These are phyloP conservation scores for Neonothopanus nambi DNA, from an alignment of 1,284 basidiomycete species.

Conservation along the genomic window DNA sequence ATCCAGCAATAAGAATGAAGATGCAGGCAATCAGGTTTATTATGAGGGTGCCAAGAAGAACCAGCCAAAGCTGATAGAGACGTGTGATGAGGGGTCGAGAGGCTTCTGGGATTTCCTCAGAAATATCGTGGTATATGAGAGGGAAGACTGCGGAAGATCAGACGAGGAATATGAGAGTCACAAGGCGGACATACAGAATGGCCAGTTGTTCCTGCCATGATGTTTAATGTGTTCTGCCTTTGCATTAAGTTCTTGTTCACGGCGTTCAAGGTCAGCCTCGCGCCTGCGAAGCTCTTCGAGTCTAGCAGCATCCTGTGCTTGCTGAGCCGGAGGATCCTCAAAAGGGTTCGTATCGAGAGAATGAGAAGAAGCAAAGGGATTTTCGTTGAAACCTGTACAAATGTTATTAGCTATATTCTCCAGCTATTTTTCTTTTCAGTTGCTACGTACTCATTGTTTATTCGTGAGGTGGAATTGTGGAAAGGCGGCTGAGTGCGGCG, in stretches of 20 bases:
- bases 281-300: slow-evolving; percentile 68
- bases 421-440: neutral
- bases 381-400: slow-evolving; percentile 51
- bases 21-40: slow-evolving; percentile 93
- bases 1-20: slow-evolving; percentile 79
- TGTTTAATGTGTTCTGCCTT: slow-evolving; percentile 73
- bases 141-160: slow-evolving; percentile 71
- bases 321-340: slow-evolving; percentile 62
- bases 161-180: slow-evolving; percentile 15
- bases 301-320: slow-evolving; percentile 39
- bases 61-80: slow-evolving; percentile 87
- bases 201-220: slow-evolving; percentile 90
- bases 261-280: slow-evolving; percentile 77
- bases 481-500: neutral
- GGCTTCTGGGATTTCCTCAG: slow-evolving; percentile 85
- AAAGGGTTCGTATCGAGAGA: slow-evolving; percentile 84
- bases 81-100: slow-evolving; percentile 80
- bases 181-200: slow-evolving; percentile 60
- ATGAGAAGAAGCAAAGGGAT: slow-evolving; percentile 82
- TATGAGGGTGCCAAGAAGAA: slow-evolving; percentile 75
- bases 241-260: slow-evolving; percentile 70
- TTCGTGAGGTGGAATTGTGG: neutral
- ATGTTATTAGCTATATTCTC: neutral
- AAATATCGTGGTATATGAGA: slow-evolving; percentile 90
- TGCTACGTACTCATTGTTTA: neutral